Evolutionary conservation across 2,329 filamentous ascomycete species (phyloP), one percentile per base, ranked within the genome.

Genomic region (Chaetomiaceae sp.): DNA sequence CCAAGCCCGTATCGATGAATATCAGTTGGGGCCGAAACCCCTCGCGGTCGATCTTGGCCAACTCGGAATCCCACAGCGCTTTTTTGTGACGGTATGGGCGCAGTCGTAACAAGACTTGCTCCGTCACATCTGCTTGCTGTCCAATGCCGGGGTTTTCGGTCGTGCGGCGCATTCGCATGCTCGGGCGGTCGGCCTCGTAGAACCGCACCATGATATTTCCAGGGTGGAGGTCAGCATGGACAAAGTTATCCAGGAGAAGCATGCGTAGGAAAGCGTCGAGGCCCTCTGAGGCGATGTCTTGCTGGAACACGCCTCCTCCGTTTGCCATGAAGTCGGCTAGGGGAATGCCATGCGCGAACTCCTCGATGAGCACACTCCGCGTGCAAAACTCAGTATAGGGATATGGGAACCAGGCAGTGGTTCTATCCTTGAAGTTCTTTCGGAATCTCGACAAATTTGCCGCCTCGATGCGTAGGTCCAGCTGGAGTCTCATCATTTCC

Each of bases 181-280:
- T 81, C 0, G 92, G 80, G 56, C 85, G 79, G 13, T 84, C 82
- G 0, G 91, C 84, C 64, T 92, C 85, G 71, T 97, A 96, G 74
- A 99, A 99, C 58, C 95, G 90, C 42, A 99, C 92, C 91, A 99
- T 97, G 71, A 99, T 97, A 68, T 99, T 99, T 23, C 94, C 94
- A 0, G 94, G 94, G 67, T 99, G 94, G 27, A 99, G 74, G 67
- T 99, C 94, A 5, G 94, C 92, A 66, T 99, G 94, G 23, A 96
- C 86, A 68, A 99, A 99, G 68, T 99, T 99, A 69, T 99, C 94
- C 34, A 99, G 86, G 11, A 99, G 78, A 14, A 99, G 75, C 94
- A 99, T 99, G 64, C 91, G 89, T 45, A 99, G 73, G 70, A 99
- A 99, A 3, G 92, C 91, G 67, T 99, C 91, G 0, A 99, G 80